These are phyloP conservation scores for Carex cristatella DNA, from an alignment of 176 grass and related monocot genomes.

Conservation along the genomic window DNA sequence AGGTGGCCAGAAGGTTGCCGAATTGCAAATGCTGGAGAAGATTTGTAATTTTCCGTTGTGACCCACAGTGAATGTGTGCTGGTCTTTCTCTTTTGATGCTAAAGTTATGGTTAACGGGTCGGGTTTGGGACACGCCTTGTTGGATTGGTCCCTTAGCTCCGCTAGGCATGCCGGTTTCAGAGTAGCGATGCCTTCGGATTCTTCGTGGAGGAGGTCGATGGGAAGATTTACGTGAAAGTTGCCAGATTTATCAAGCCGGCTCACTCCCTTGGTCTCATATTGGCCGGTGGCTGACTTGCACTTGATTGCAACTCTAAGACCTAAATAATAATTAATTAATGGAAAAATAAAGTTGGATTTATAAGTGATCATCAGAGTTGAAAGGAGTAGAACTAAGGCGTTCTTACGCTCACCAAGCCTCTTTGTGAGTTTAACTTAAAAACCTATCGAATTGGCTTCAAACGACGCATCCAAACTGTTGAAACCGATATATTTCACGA, in stretches of 20 bases:
- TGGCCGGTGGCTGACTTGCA: constrained; percentile 12
- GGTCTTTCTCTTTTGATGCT: constrained; percentile 18
- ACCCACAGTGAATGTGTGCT: constrained; percentile 6
- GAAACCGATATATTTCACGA: no score
- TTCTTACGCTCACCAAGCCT: no score
- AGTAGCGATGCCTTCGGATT: not conserved
- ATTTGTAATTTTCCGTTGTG: not conserved
- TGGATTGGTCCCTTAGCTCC: constrained; percentile 2
- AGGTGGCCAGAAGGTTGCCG: constrained; percentile 3
- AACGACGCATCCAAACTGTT: no score
- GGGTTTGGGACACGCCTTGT: constrained; percentile 9
- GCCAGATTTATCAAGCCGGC: constrained; percentile 15
- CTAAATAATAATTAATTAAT: not conserved
- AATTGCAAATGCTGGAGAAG: constrained; percentile 10
- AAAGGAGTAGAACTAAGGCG: no score
- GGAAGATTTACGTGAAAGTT: constrained; percentile 18
- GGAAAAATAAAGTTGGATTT: not conserved
- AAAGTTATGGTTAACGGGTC: constrained; percentile 3
- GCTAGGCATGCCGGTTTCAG: constrained; percentile 12
- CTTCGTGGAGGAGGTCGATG: constrained; percentile 12
- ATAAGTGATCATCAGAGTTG: not conserved
- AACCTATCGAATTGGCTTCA: no score
- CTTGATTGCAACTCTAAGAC: constrained; percentile 21
- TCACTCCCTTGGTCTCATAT: constrained; percentile 19
- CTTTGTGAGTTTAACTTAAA: no score